Percentiles rank a stretch among this genome's conserved stretches.
These are phyloP conservation scores for Xylaria scruposa DNA, from an alignment of 495 filamentous ascomycete genomes.

Conservation along the genomic window DNA sequence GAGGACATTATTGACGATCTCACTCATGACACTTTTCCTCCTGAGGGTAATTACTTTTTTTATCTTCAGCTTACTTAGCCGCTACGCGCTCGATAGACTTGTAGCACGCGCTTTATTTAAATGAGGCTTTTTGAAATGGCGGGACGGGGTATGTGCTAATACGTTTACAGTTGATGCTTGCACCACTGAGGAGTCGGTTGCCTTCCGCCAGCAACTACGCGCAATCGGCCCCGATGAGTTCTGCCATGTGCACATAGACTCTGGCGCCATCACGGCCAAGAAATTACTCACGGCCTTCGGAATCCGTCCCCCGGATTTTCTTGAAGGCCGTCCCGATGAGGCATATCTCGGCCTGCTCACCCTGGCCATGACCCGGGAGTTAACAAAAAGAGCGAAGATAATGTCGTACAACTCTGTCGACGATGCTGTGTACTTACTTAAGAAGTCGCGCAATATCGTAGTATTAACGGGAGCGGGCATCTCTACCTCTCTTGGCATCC, in stretches of 20 bases:
- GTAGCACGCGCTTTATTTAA: not conserved
- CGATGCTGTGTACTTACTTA: slow-evolving; percentile 81
- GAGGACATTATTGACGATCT: slow-evolving; percentile 71
- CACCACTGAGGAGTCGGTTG: slow-evolving; percentile 73
- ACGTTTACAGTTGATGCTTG: slow-evolving; percentile 63
- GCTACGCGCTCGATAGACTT: not conserved
- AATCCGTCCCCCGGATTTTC: slow-evolving; percentile 74
- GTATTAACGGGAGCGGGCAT: slow-evolving; percentile 96
- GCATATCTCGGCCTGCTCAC: slow-evolving; percentile 76
- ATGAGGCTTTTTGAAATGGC: not conserved
- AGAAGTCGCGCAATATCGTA: slow-evolving; percentile 80
- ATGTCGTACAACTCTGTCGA: slow-evolving; percentile 83
- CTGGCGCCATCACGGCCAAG: slow-evolving; percentile 72
- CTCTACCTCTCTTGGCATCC: slow-evolving; percentile 86
- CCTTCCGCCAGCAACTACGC: slow-evolving; percentile 72
- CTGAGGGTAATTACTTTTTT: slow-evolving; percentile 54
- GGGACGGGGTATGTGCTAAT: slow-evolving; percentile 27
- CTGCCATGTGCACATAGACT: slow-evolving; percentile 72
- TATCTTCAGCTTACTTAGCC: slow-evolving; percentile 29
- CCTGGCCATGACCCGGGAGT: slow-evolving; percentile 80
- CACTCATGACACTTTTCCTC: slow-evolving; percentile 65
- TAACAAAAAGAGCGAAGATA: slow-evolving; percentile 81
- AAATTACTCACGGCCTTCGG: slow-evolving; percentile 94
- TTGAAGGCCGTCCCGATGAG: slow-evolving; percentile 77
- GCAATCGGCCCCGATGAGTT: slow-evolving; percentile 78